These are phyloP conservation scores for Alternaria gansuensis DNA, from an alignment of 2,329 filamentous ascomycete species.

Conservation along the genomic window DNA sequence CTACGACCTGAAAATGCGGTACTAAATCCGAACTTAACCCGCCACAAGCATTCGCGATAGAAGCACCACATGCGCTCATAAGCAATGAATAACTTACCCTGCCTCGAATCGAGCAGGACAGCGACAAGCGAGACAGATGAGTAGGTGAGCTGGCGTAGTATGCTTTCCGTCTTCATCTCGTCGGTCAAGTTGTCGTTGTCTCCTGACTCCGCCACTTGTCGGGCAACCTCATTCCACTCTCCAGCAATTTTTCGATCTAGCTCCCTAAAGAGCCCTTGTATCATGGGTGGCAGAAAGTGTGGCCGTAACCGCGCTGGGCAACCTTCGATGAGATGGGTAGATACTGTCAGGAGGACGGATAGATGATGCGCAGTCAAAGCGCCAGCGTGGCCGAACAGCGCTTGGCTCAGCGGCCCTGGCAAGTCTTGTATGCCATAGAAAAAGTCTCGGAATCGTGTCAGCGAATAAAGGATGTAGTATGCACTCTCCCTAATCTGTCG, in stretches of 20 bases:
- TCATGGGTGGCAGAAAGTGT: slow-evolving; percentile 84
- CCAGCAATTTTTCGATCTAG: slow-evolving; percentile 86
- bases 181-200: slow-evolving; percentile 81
- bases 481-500: slow-evolving; percentile 90
- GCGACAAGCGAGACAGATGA: slow-evolving; percentile 92
- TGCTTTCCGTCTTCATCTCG: slow-evolving; percentile 98
- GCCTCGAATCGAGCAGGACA: slow-evolving; percentile 78
- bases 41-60: not conserved
- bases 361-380: slow-evolving; percentile 91
- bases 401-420: slow-evolving; percentile 80
- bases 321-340: slow-evolving; percentile 88
- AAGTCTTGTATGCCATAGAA: slow-evolving; percentile 93
- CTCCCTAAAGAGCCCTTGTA: slow-evolving; percentile 82
- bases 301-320: slow-evolving; percentile 81
- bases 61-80: not conserved
- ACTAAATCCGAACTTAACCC: not conserved
- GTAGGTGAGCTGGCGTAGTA: slow-evolving; percentile 90
- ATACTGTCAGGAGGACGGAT: slow-evolving; percentile 89
- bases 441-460: slow-evolving; percentile 84
- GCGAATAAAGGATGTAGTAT: slow-evolving; percentile 92
- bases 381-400: slow-evolving; percentile 82
- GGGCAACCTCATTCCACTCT: slow-evolving; percentile 81
- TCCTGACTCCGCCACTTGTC: slow-evolving; percentile 66
- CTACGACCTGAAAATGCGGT: not conserved
- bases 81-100: slow-evolving; percentile 34